These are phyloP conservation scores for Podila clonocystis DNA, from an alignment of 192 early-diverging fungal species.

Conservation along the genomic window DNA sequence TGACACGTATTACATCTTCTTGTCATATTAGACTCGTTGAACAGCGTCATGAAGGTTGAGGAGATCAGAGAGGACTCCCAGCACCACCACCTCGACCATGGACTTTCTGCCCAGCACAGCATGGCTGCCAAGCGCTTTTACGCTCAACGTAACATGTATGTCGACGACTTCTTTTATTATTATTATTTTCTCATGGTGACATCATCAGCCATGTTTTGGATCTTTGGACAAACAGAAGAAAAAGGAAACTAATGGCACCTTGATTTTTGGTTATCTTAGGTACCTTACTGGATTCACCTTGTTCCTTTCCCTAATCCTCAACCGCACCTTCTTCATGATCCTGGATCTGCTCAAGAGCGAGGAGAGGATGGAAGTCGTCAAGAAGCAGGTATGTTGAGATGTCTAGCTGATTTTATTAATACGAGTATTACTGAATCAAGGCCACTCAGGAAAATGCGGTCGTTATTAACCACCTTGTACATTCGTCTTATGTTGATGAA, in stretches of 20 bases:
- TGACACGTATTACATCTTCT: background rate
- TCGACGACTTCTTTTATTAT: background rate
- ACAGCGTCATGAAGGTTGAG: slow-evolving; percentile 53
- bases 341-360: slow-evolving; percentile 61
- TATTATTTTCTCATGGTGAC: background rate
- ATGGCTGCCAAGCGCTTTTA: slow-evolving; percentile 63
- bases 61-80: slow-evolving; percentile 26
- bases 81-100: slow-evolving; percentile 45
- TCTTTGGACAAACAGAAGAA: background rate
- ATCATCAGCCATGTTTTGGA: background rate
- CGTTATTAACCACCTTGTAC: background rate
- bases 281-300: slow-evolving; percentile 68
- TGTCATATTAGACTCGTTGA: slow-evolving; percentile 56
- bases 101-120: slow-evolving; percentile 28
- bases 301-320: slow-evolving; percentile 66
- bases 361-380: slow-evolving; percentile 55
- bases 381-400: slow-evolving; percentile 37
- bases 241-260: too few species aligned
- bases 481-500: background rate
- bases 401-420: background rate
- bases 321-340: slow-evolving; percentile 63
- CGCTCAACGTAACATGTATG: slow-evolving; percentile 69
- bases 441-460: too few species aligned
- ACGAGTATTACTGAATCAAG: background rate
- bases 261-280: slow-evolving; percentile 24